Base-by-base conservation (phyloP, 495 filamentous ascomycete genomes). In the Emericellopsis terricola region DNA sequence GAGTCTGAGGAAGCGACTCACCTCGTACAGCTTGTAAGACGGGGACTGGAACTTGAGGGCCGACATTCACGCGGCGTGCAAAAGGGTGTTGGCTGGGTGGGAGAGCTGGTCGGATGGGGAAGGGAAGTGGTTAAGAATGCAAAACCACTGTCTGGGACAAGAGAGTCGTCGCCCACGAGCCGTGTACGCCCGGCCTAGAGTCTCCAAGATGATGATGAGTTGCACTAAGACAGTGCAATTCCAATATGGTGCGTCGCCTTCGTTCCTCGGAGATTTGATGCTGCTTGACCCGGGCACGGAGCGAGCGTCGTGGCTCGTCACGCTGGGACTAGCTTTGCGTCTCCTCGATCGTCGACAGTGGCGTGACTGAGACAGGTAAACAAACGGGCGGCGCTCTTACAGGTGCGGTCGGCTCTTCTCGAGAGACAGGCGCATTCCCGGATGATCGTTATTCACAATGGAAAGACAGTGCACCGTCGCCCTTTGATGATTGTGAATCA, bases 21-120 rank as follows among this genome's bases (percentile, higher is more conserved):
- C 62, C 52, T 64, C 60, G 41, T 55, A 64, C 43, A 64, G 51
- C 53, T 63, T 63, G 43, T 63, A 66, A 33, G 55, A 48, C 37
- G 59, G 55, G 41, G 56, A 55, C 37, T 56, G 52, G 38, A 60
- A 60, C 53, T 59, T 66, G 40, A 53, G 43, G 36, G 53, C 43
- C 55, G 62, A 66, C 62, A 66, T 66, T 44, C 63, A 64, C 46
- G 13, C 24, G 31, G 13, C 17, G 21, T 13, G 27, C 14, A 15
- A 28, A 9, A 23, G 13, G 24, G 17, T 14, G n/a, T 15, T 15
- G 4, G 4, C 7, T 26, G 6, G 23, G 23, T 26, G 11, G 11
- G 11, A 26, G n/a, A n/a, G n/a, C n/a, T 26, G 23, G 23, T 26
- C 23, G 23, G 11, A 11, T 6, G 23, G 11, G 23, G 23, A 26